Conservation (phyloP, 495 filamentous ascomycete species). For the Aspergillus olivimuriae region DNA sequence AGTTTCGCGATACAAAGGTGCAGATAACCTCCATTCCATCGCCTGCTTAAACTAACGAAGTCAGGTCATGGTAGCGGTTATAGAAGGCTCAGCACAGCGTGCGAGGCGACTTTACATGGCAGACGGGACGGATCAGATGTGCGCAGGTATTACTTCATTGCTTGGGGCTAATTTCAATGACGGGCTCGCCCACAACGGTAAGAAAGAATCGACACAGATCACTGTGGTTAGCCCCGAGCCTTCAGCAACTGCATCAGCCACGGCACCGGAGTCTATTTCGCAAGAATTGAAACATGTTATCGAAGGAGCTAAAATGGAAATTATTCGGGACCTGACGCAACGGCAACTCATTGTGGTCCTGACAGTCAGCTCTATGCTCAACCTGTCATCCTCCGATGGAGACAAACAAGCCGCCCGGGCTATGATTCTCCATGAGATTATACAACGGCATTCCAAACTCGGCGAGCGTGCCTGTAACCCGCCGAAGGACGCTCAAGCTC, state of each 20-base stretch:
- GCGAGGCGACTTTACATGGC: conserved; percentile 1
- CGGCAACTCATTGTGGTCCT: conserved; percentile 5
- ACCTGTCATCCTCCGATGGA: not conserved
- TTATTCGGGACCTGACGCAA: not conserved
- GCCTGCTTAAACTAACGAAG: not conserved
- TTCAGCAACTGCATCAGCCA: too few species aligned
- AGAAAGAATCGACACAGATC: too few species aligned
- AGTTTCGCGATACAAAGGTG: conserved; percentile 57
- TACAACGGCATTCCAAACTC: conserved; percentile 11
- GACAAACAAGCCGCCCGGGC: conserved; percentile 1
- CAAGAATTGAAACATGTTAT: not conserved
- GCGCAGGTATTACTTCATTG: too few species aligned
- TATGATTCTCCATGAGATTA: conserved; percentile 9
- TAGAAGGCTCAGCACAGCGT: conserved; percentile 26
- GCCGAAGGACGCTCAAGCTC: not conserved
- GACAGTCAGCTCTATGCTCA: conserved; percentile 1
- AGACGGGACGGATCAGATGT: too few species aligned
- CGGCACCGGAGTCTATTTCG: too few species aligned
- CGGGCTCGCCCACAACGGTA: too few species aligned
- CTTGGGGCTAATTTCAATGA: too few species aligned
- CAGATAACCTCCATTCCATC: not conserved
- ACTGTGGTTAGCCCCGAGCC: too few species aligned
- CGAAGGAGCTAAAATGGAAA: not conserved
- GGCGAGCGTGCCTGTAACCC: conserved; percentile 1
- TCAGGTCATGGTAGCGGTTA: conserved; percentile 39